Evolutionary conservation across 2,329 filamentous ascomycete genomes (phyloP), one percentile per base, ranked within the genome.

Genomic region (Cladosporium cucumerinum): DNA sequence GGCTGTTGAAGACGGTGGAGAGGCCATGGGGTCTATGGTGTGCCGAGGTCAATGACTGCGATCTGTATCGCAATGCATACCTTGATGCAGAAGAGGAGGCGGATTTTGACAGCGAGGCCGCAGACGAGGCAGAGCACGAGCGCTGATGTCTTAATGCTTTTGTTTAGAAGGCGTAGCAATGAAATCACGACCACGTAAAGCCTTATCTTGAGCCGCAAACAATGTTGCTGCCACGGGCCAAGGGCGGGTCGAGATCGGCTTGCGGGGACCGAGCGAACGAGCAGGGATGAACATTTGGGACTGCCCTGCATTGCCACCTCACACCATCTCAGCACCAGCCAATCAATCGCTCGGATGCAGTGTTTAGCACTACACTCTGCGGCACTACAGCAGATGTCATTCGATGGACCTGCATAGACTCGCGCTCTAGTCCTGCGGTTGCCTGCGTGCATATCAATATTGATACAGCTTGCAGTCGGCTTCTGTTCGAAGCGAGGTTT

Each of bases 11-110:
- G 8, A 59, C 66, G 52, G 67, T 78, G n/a, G 69, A 71, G 1
- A 73, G 78, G 66, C 75, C 80, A 5, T 82, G 80, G 80, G 71
- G 70, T 43, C 65, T 81, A 16, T 82, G 80, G 80, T 75, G 73
- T 66, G 73, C 74, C 23, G 79, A 81, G 68, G 78, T 81, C 8
- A 76, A 75, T 61, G 71, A 74, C 23, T 72, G 69, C 62, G 73
- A 73, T 16, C 66, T 80, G 57, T 81, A 82, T 68, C 71, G 68
- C 64, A 81, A 81, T 69, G 73, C 30, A 7, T 58, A 76, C 43
- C 49, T 72, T 34, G 69, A 66, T 25, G 49, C 14, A 8, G 63
- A 43, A 5, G 54, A 52, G 16, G 62, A 52, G 12, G 54, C 18
- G n/a, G 39, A 34, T 1, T 46, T 28, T 25, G 54, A 52, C 10